These are phyloP conservation scores for Exserohilum turcica DNA, from an alignment of 2,329 filamentous ascomycete species.

Conservation along the genomic window DNA sequence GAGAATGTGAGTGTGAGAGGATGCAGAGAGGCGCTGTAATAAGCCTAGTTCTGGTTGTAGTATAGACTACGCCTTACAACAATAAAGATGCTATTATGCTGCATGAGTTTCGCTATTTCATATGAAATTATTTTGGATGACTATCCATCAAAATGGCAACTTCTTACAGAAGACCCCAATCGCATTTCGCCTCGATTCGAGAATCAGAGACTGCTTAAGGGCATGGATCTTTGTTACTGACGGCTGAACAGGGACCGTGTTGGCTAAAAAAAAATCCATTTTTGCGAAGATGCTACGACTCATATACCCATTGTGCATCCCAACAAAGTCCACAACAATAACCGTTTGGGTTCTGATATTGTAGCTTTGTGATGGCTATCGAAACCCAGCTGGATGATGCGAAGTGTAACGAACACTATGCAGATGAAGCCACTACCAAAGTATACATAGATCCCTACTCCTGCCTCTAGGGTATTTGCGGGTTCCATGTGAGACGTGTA, in stretches of 20 bases:
- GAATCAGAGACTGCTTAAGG: no score
- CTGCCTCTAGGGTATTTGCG: constrained; percentile 40
- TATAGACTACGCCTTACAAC: not conserved
- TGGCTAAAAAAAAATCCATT: not conserved
- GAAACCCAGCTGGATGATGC: constrained; percentile 40
- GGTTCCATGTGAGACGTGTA: constrained; percentile 44
- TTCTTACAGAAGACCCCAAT: no score
- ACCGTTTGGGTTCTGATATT: constrained; percentile 40
- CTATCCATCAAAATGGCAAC: no score
- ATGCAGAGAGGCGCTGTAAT: not conserved
- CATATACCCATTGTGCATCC: constrained; percentile 41
- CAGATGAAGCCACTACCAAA: constrained; percentile 27
- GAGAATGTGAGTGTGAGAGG: not conserved
- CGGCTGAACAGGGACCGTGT: constrained; percentile 7
- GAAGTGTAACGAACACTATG: constrained; percentile 27
- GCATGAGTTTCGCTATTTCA: no score
- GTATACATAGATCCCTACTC: constrained; percentile 41
- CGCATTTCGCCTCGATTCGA: no score
- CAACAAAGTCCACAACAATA: constrained; percentile 43
- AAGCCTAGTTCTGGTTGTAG: not conserved
- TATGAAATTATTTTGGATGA: no score
- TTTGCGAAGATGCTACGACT: no score
- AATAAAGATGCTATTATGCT: constrained; percentile 1
- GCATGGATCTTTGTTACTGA: no score
- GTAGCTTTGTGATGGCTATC: constrained; percentile 23